phyloP scores from a whole-genome alignment of 805 yeast genomes.

The Metschnikowia koreensis region DNA sequence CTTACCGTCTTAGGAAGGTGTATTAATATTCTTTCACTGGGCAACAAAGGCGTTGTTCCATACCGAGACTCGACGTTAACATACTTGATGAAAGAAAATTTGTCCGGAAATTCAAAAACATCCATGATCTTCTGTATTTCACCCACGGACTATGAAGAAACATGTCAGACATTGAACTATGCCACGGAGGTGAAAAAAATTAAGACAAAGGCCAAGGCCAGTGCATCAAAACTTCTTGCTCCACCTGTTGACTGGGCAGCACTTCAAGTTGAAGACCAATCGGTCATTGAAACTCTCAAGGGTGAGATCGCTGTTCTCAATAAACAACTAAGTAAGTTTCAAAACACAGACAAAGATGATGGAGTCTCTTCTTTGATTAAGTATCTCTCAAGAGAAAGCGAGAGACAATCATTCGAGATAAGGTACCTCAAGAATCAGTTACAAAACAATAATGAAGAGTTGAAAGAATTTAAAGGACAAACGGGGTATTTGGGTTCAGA shows the following conservation, averaged over 20 bases:
- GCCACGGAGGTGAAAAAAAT: constrained; percentile 76
- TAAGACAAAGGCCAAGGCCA: constrained; percentile 55
- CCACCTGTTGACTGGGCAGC: constrained; percentile 35
- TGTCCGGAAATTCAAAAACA: constrained; percentile 87
- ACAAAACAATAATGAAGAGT: constrained; percentile 18
- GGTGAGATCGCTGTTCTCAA: constrained; percentile 34
- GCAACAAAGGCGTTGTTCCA: constrained; percentile 47
- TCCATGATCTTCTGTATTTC: constrained; percentile 85
- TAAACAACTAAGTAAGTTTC: constrained; percentile 13
- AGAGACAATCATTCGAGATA: constrained; percentile 34
- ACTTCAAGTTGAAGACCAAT: constrained; percentile 24
- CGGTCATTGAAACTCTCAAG: constrained; percentile 28
- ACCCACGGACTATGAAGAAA: constrained; percentile 76
- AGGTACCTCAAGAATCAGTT: constrained; percentile 28
- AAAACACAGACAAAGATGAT: constrained; percentile 8
- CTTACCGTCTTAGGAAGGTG: constrained; percentile 77
- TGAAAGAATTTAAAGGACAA: constrained; percentile 25
- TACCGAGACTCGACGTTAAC: constrained; percentile 76
- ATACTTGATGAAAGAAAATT: constrained; percentile 68
- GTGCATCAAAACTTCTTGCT: constrained; percentile 27
- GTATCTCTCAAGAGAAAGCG: constrained; percentile 32
- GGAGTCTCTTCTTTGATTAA: constrained; percentile 27
- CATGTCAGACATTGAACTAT: constrained; percentile 70
- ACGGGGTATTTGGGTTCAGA: constrained; percentile 11
- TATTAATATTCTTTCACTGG: constrained; percentile 47